Base-by-base conservation (phyloP, 2,329 filamentous ascomycete genomes). In the Talaromyces piceae region DNA sequence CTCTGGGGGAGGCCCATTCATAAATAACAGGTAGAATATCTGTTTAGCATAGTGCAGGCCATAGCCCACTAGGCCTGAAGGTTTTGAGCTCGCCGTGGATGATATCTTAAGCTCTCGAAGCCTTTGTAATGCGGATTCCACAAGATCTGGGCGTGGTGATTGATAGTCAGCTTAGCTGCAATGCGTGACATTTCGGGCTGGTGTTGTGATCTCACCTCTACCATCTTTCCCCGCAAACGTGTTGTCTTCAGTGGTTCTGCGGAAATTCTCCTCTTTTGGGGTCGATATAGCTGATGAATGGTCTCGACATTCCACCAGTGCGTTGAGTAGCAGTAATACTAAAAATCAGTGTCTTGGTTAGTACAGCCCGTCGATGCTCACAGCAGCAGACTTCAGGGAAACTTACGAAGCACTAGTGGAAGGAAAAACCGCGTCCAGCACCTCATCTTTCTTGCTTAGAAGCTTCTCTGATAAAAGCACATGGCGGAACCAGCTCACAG, bases 1-100 rank as follows among this genome's bases (percentile, higher is more conserved):
- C 27, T 74, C 69, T 33, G 73, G 67, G 13, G 73, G 67, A 1
- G 82, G 81, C 1, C 77, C 75, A 59, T 84, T 84, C 73, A 85
- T 79, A 63, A 85, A 86, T 16, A 87, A 68, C 26, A 83, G 69
- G 44, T 79, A 77, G 62, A 87, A 82, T 20, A 80, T 68, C 63
- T 83, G 73, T 59, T 80, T 80, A 33, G 77, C 76, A 62, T 86
- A 86, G 70, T 86, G 76, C 56, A 76, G 70, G 31, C 75, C 71
- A 51, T 76, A 74, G 33, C 78, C 79, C 5, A 84, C 54, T 28
- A 86, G 62, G 26, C 83, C 81, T 8, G 77, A 77, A 6, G 80
- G 78, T 62, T 78, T 81, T 13, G 70, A 64, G 13, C 59, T 49
- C 25, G 61, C 54, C 8, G 52, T 28, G 12, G 58, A 47, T 1